These are phyloP conservation scores for Bassia scoparia DNA, from an alignment of 148 eudicot species.

Conservation along the genomic window DNA sequence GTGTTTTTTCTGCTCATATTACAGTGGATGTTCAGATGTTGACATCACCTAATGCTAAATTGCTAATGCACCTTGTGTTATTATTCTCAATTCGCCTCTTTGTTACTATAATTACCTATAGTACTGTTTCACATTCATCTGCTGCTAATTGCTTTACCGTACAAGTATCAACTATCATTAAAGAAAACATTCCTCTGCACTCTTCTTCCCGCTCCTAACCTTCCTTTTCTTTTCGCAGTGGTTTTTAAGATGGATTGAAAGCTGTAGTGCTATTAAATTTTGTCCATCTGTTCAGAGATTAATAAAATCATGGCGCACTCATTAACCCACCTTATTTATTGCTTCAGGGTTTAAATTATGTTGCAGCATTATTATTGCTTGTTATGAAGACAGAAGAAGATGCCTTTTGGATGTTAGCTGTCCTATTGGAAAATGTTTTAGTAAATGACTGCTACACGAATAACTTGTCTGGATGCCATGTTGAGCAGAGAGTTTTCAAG, in stretches of 20 bases:
- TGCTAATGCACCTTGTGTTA: too few species aligned
- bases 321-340: slow-evolving; percentile 5
- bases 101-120: background rate
- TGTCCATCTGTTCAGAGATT: background rate
- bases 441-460: slow-evolving; percentile 79
- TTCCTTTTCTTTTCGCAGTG: background rate
- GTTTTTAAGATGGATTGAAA: background rate
- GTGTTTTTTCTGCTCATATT: slow-evolving; percentile 28
- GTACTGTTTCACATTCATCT: background rate
- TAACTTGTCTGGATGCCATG: slow-evolving; percentile 94
- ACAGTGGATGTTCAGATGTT: background rate
- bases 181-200: background rate
- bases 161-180: slow-evolving; percentile 2
- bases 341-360: slow-evolving; percentile 85
- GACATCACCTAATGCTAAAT: background rate
- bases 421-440: slow-evolving; percentile 80
- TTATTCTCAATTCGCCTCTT: background rate
- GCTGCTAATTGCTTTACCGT: background rate
- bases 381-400: slow-evolving; percentile 99
- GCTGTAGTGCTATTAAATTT: too few species aligned
- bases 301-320: background rate
- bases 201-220: too few species aligned
- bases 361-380: slow-evolving; percentile 83
- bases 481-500: slow-evolving; percentile 92
- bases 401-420: slow-evolving; percentile 98